Conservation (phyloP, 306 rosid species). For the Begonia fuchsioides region DNA sequence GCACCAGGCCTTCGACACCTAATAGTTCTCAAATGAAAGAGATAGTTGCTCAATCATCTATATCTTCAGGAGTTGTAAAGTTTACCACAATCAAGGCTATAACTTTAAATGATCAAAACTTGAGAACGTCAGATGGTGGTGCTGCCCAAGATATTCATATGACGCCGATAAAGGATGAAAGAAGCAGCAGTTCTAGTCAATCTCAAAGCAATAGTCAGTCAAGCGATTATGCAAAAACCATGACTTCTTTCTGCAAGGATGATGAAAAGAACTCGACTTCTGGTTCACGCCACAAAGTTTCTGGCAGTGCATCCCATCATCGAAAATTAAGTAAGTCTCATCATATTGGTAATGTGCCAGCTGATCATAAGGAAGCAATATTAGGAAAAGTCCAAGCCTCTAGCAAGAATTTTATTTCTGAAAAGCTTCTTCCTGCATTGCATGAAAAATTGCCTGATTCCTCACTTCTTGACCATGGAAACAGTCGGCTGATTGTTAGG, state of each 20-base stretch:
- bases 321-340: slow-evolving; percentile 48
- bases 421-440: slow-evolving; percentile 20
- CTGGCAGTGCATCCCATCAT: slow-evolving; percentile 50
- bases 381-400: slow-evolving; percentile 36
- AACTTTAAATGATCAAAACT: slow-evolving; percentile 34
- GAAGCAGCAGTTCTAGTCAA: slow-evolving; percentile 79
- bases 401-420: slow-evolving; percentile 24
- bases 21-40: slow-evolving; percentile 50
- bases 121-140: slow-evolving; percentile 16
- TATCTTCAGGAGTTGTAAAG: slow-evolving; percentile 29
- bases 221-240: slow-evolving; percentile 59
- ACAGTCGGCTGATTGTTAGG: slow-evolving; percentile 50
- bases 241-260: slow-evolving; percentile 41
- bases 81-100: slow-evolving; percentile 22
- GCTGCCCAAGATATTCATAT: slow-evolving; percentile 43
- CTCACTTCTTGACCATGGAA: slow-evolving; percentile 31
- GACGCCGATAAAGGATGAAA: slow-evolving; percentile 66
- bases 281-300: slow-evolving; percentile 42
- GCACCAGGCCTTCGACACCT: slow-evolving; percentile 32
- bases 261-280: slow-evolving; percentile 67
- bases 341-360: slow-evolving; percentile 28
- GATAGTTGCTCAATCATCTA: slow-evolving; percentile 30
- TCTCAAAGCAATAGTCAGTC: slow-evolving; percentile 77
- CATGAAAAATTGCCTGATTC: slow-evolving; percentile 29
- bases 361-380: slow-evolving; percentile 32